Base-by-base conservation (phyloP, 2,329 filamentous ascomycete genomes). In the Iodosphaeria phyllophila region DNA sequence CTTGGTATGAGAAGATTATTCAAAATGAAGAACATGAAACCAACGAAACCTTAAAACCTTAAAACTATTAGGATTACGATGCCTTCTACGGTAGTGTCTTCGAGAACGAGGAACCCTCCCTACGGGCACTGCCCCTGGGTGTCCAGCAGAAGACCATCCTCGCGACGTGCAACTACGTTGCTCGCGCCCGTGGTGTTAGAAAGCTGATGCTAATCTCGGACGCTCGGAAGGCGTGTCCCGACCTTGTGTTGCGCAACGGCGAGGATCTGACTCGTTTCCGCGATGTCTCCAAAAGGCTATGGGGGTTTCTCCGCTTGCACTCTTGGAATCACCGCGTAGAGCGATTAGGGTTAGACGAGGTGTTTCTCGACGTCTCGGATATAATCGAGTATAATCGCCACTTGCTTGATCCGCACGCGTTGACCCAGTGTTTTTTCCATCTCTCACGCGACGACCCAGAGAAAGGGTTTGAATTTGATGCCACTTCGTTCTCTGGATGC, bases 11-110 rank as follows among this genome's bases (percentile, higher is more conserved):
- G n/a, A n/a, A n/a, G n/a, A n/a, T n/a, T n/a, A 28, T 28, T 28
- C 29, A 15, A 15, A 20, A 28, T 27, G 16, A 28, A 8, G 8
- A n/a, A 8, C 8, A 8, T 19, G 18, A 19, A n/a, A 27, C 30
- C 33, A 22, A 5, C 31, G 5, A 20, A 13, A 19, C 24, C 22
- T 26, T 23, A 32, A 22, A 21, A 24, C 19, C 6, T 14, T 22
- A 8, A 16, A 25, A 22, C 15, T 11, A n/a, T 8, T 28, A 75
- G 70, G 71, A 79, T 48, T 79, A 83, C 46, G 79, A 86, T 54
- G 92, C 80, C 55, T 95, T 95, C 57, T 95, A 95, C 47, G 84
- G 84, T 13, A 80, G 82, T 24, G 83, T 89, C 6, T 74, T 89
- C 36, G 83, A 93, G 51, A 74, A 74, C 34, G 74, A 77, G 43